A percentile compares a stretch with the other conserved stretches of the same genome.
Conservation (phyloP, 805 yeast genomes). For the Ogataea ramenticola region DNA sequence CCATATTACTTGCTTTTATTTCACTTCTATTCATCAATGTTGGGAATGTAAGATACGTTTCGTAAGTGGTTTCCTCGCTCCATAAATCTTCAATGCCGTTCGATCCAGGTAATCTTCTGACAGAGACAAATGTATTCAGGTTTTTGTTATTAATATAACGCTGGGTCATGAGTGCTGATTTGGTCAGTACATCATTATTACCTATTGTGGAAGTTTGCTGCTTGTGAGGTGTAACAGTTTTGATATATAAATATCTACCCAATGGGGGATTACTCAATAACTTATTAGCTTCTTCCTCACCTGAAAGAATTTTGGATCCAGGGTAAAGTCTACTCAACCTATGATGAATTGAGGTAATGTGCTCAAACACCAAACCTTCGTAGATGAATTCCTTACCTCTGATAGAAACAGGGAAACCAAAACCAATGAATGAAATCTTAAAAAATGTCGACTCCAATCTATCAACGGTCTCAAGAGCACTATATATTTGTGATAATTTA, state of each 20-base stretch:
- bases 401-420: conserved; percentile 73
- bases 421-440: conserved; percentile 73
- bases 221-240: conserved; percentile 62
- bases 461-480: conserved; percentile 59
- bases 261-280: conserved; percentile 45
- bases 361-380: conserved; percentile 85
- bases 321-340: conserved; percentile 70
- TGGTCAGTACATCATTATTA: neutral
- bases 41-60: conserved; percentile 72
- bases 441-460: conserved; percentile 72
- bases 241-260: conserved; percentile 69
- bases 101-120: conserved; percentile 68
- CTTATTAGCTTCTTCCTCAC: conserved; percentile 44
- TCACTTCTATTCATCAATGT: conserved; percentile 82
- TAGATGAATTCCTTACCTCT: conserved; percentile 73
- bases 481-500: conserved; percentile 61
- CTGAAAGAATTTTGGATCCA: conserved; percentile 66
- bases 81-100: conserved; percentile 68
- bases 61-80: conserved; percentile 83
- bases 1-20: conserved; percentile 39
- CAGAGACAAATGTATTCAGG: conserved; percentile 59
- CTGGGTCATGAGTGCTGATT: conserved; percentile 51
- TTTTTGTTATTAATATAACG: conserved; percentile 72
- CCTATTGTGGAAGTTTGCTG: conserved; percentile 35
- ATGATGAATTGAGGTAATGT: conserved; percentile 74